These are phyloP conservation scores for Sphenostylis stenocarpa DNA, from an alignment of 306 rosid species.

Conservation along the genomic window DNA sequence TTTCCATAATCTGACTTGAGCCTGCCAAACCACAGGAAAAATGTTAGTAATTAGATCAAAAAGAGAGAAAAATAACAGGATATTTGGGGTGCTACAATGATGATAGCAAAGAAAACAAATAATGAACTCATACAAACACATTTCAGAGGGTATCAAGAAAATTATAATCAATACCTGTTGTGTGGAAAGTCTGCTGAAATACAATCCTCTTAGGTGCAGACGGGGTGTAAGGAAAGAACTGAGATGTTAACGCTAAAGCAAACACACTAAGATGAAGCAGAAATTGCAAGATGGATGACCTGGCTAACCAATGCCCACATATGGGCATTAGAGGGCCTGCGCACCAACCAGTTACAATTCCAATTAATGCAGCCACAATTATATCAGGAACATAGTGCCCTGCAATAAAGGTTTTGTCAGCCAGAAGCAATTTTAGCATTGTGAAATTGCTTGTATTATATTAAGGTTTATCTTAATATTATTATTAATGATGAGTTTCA, in stretches of 20 bases:
- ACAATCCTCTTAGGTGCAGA: constrained; percentile 88
- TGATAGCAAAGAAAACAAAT: background rate
- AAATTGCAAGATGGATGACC: constrained; percentile 73
- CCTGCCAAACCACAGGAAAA: constrained; percentile 54
- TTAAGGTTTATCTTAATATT: too few relatives aligned
- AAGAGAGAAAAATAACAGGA: background rate
- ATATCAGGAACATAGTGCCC: constrained; percentile 79
- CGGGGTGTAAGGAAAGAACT: constrained; percentile 84
- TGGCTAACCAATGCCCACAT: constrained; percentile 82
- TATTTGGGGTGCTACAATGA: constrained; percentile 17
- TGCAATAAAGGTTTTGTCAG: constrained; percentile 41
- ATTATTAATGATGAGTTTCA: constrained; percentile 15
- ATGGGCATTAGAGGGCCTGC: constrained; percentile 83
- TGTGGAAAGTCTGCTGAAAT: constrained; percentile 73
- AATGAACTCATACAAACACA: background rate
- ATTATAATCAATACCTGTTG: constrained; percentile 65
- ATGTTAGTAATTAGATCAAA: background rate
- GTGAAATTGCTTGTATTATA: constrained; percentile 8
- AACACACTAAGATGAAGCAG: constrained; percentile 72
- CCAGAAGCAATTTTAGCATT: constrained; percentile 5
- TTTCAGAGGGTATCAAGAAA: background rate
- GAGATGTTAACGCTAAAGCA: constrained; percentile 81
- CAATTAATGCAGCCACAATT: constrained; percentile 72
- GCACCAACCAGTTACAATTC: constrained; percentile 78
- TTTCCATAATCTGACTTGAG: constrained; percentile 60